These are phyloP conservation scores for Verticillium zaregamsianum DNA, from an alignment of 2,329 filamentous ascomycete species.

Conservation along the genomic window DNA sequence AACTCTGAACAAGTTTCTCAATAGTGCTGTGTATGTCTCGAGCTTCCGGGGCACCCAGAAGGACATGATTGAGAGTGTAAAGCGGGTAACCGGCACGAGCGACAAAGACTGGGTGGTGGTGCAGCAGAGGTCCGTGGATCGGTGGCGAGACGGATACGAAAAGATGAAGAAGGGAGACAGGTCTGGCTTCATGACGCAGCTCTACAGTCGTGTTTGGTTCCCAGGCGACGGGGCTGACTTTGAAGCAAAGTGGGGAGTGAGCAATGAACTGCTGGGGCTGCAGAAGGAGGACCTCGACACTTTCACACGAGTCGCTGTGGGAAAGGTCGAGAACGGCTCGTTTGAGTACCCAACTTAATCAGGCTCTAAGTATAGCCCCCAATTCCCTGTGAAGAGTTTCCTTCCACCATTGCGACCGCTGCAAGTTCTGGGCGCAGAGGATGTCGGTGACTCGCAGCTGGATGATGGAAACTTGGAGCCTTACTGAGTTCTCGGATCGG, in stretches of 20 bases:
- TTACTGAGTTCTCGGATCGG: no score
- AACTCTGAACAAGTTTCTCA: conserved; percentile 24
- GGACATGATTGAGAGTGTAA: conserved; percentile 59
- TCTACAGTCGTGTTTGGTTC: not conserved
- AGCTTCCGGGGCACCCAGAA: conserved; percentile 57
- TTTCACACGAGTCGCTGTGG: no score
- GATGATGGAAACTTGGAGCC: no score
- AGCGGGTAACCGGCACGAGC: conserved; percentile 52
- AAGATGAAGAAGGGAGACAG: not conserved
- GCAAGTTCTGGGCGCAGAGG: no score
- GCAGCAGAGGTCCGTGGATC: no score
- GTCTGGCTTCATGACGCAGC: not conserved
- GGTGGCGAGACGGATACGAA: no score
- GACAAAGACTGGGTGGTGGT: conserved; percentile 52
- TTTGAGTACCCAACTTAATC: no score
- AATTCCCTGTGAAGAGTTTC: no score
- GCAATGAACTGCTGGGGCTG: not conserved
- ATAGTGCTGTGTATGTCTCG: conserved; percentile 45
- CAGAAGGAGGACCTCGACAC: not conserved
- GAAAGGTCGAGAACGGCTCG: no score
- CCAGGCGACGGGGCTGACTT: not conserved
- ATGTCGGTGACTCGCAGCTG: no score
- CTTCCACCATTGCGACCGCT: no score
- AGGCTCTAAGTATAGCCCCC: no score
- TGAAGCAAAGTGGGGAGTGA: not conserved